Base-by-base conservation (phyloP, 371 early-diverging fungal species). In the Massospora cicadina region DNA sequence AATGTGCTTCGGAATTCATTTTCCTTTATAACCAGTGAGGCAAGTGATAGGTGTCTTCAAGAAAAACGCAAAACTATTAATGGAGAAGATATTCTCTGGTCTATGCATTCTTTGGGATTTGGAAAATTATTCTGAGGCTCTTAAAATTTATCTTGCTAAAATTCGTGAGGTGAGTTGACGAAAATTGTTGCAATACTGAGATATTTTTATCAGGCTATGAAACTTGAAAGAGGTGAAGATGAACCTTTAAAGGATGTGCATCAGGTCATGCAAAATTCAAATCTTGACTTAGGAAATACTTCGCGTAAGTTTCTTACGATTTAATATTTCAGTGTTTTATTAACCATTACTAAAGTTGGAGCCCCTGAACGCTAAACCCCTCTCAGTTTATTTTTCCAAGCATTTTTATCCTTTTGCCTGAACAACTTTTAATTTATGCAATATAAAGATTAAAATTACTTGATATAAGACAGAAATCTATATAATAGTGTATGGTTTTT, bases 71-170 rank as follows among this genome's bases (percentile, higher is more conserved):
- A 99, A 72, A 98, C 99, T 0, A 90, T 99, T 71, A 98, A 92
- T 69, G 98, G 98, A n/a, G 99, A 99, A 70, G 99, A 99, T 77
- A 90, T 99, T 33, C 77, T 99, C 58, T 93, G 96, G 89, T 96
- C 99, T 1, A 93, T 99, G 94, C 91, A 97, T 70, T 88, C 93
- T 21, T 82, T 99, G 65, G 98, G 99, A 1, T 97, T 99, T 79
- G 98, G n/a, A 96, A 66, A 92, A 90, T 74, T 98, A 99, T 78
- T 85, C 88, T 13, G 98, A 96, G 67, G 85, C 89, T n/a, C 75
- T 97, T 68, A 91, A 88, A 75, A 79, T 91, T 54, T 98, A 97
- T 72, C 80, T 96, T 69, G 69, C 77, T 60, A 93, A 93, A 72
- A 96, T 95, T 71, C 81, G 94, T 60, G 93, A 94, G 74, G 85